These are phyloP conservation scores for Trametes pubescens DNA, from an alignment of 1,284 basidiomycete genomes.

Conservation along the genomic window DNA sequence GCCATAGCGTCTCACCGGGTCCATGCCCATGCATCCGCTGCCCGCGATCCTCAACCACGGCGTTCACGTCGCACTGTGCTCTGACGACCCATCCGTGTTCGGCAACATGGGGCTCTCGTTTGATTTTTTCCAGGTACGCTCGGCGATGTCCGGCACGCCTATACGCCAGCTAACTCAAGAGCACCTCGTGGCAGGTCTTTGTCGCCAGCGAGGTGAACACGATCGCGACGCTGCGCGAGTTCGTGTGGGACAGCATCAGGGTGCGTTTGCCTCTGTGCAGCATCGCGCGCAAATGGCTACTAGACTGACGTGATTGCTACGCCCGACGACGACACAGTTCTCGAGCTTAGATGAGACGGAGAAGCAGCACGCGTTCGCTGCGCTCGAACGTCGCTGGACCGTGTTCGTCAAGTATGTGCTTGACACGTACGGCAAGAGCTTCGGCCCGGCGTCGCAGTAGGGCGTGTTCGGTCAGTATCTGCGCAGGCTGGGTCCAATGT, in stretches of 20 bases:
- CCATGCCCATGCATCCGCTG: constrained; percentile 79
- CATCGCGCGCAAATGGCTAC: constrained; percentile 3
- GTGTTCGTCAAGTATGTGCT: constrained; percentile 52
- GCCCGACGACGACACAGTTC: constrained; percentile 49
- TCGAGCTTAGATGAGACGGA: constrained; percentile 58
- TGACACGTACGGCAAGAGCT: constrained; percentile 12
- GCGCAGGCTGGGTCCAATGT: too few relatives aligned
- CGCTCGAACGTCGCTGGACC: constrained; percentile 64
- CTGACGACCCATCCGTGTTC: constrained; percentile 81
- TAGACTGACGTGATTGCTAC: neutral
- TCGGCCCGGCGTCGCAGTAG: constrained; percentile 45
- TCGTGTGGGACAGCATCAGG: constrained; percentile 71
- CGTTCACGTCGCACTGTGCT: constrained; percentile 71
- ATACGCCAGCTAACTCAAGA: neutral
- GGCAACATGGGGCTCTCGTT: constrained; percentile 79
- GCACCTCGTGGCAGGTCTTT: constrained; percentile 54
- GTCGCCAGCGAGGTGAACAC: constrained; percentile 72
- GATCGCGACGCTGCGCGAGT: constrained; percentile 62
- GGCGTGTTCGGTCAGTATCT: too few relatives aligned
- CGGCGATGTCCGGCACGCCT: neutral
- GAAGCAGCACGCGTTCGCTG: constrained; percentile 52
- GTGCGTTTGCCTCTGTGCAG: constrained; percentile 44
- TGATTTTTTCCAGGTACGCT: constrained; percentile 70
- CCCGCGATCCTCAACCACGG: constrained; percentile 74
- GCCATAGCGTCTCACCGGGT: constrained; percentile 68